Conservation (phyloP, 345 rosid species). For the Eucalyptus sideroxylon region DNA sequence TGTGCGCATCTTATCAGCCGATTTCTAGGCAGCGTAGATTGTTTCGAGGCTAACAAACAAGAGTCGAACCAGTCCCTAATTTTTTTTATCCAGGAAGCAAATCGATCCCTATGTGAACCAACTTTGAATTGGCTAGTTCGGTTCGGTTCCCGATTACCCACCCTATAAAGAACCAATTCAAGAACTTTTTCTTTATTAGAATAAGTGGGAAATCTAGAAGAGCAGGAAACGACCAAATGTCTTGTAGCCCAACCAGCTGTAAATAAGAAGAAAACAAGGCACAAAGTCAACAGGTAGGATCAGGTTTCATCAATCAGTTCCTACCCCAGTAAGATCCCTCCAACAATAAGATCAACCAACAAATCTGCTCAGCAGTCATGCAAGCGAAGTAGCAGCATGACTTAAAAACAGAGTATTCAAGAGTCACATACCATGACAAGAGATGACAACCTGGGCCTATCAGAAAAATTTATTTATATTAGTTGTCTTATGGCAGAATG, state of each 20-base stretch:
- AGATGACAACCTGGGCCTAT: neutral
- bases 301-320: neutral
- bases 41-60: neutral
- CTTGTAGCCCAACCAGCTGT: neutral
- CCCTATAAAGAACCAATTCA: neutral
- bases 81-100: neutral
- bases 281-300: neutral
- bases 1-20: neutral
- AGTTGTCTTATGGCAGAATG: neutral
- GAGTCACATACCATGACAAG: neutral
- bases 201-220: neutral
- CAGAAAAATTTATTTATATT: neutral
- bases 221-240: neutral
- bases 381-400: neutral
- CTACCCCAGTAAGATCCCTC: neutral
- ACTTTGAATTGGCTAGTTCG: neutral
- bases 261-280: neutral
- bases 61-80: neutral
- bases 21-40: fast-evolving
- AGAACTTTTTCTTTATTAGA: neutral
- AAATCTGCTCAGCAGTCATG: neutral
- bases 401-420: neutral
- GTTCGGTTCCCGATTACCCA: neutral
- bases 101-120: neutral
- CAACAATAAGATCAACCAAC: neutral